These are phyloP conservation scores for Adenanthera pavonina DNA, from an alignment of 306 rosid genomes.

Conservation along the genomic window DNA sequence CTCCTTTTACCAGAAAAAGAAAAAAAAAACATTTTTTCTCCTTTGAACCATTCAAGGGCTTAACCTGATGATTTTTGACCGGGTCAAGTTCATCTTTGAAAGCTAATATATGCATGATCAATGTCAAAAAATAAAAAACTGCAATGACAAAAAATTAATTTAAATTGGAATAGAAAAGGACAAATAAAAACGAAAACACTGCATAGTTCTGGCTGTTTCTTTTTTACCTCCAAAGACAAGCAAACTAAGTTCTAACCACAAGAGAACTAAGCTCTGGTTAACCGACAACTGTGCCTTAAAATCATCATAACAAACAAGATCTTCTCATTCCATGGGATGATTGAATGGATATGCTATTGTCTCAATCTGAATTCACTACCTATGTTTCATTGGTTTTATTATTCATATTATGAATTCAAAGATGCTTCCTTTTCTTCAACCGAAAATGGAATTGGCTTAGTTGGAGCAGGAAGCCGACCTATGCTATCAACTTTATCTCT, in stretches of 20 bases:
- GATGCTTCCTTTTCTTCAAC: conserved; percentile 48
- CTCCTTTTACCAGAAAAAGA: no score
- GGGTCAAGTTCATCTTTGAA: no score
- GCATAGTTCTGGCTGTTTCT: not conserved
- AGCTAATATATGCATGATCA: no score
- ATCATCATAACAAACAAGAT: conserved; percentile 12
- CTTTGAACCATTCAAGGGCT: no score
- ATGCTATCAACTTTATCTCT: conserved; percentile 83
- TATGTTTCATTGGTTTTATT: conserved; percentile 9
- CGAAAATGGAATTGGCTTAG: conserved; percentile 82
- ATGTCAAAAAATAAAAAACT: no score
- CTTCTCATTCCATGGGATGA: conserved; percentile 31
- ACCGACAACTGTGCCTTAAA: conserved; percentile 26
- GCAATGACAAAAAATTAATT: no score
- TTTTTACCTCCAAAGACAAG: not conserved
- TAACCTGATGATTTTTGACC: no score
- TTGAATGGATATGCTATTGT: conserved; percentile 30
- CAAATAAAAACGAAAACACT: not conserved
- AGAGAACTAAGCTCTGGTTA: not conserved
- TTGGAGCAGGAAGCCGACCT: conserved; percentile 94
- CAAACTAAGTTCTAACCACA: not conserved
- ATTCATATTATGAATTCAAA: conserved; percentile 29
- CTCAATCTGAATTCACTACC: conserved; percentile 29
- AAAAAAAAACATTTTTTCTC: no score
- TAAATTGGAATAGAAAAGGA: not conserved